Evolutionary conservation across 495 filamentous ascomycete genomes (phyloP), one percentile per base, ranked within the genome.

Genomic region (Penicillium atrosanguineum): DNA sequence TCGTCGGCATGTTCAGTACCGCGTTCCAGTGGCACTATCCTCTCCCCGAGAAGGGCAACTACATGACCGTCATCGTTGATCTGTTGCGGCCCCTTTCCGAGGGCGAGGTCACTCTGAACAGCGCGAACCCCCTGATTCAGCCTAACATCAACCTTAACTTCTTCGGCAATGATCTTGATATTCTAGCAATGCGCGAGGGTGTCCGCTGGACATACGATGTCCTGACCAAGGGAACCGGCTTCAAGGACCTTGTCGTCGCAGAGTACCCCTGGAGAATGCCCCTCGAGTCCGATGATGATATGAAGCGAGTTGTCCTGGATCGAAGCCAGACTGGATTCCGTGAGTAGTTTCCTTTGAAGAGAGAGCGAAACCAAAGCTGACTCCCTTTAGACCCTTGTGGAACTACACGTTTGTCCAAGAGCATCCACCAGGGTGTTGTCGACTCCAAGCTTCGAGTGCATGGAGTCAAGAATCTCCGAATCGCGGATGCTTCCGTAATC

Each of bases 11-110:
- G 71, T 86, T 84, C 65, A 69, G 73, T 46, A 74, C 72, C 51
- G 81, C 83, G 7, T 87, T 85, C 77, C 83, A 84, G 61, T 85
- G 80, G 81, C 83, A 87, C 62, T 79, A 77, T 60, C 80, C 79
- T 0, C 59, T 70, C 0, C 82, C 83, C 2, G 55, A 67, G 1
- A 40, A 64, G 21, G 82, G 82, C 3, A 74, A 70, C 52, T 71
- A 67, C 46, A 59, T 85, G 46, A 85, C 80, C 2, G 77, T 85
- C 12, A 79, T 87, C 50, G 82, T 86, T 8, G 80, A 86, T 55
- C 69, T 86, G 38, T 67, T 86, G 11, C 78, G 82, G 0, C 80
- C 83, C 6, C 53, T 81, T 23, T 83, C 78, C 21, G 67, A 74
- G 44, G 69, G 78, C 23, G 67, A 76, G 28, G 81, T 85, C 0